These are phyloP conservation scores for Penicillium vulpinum DNA, from an alignment of 2,329 filamentous ascomycete species.

Conservation along the genomic window DNA sequence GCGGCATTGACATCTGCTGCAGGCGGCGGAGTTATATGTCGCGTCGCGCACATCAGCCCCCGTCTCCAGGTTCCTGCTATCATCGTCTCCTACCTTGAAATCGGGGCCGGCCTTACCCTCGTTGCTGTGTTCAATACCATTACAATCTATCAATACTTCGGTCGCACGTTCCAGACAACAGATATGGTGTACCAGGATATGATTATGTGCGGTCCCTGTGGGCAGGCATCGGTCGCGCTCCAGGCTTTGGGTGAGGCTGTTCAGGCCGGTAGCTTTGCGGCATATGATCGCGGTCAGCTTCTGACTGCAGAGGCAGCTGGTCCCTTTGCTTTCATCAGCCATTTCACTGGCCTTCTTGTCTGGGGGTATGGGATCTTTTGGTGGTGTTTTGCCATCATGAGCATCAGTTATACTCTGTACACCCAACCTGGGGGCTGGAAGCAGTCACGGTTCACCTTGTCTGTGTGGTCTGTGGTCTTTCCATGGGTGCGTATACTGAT, in stretches of 20 bases:
- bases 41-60: conserved; percentile 25
- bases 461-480: conserved; percentile 42
- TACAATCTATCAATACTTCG: conserved; percentile 36
- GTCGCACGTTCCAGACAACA: conserved; percentile 21
- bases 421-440: conserved; percentile 22
- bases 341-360: conserved; percentile 40
- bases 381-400: conserved; percentile 44
- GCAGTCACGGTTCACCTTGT: conserved; percentile 30
- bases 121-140: conserved; percentile 35
- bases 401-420: conserved; percentile 32
- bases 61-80: conserved; percentile 41
- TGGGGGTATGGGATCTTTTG: conserved; percentile 47
- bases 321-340: conserved; percentile 35
- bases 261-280: conserved; percentile 30
- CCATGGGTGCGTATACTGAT: conserved; percentile 36
- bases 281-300: conserved; percentile 35
- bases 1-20: conserved; percentile 44
- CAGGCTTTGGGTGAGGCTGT: conserved; percentile 41
- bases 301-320: conserved; percentile 35
- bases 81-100: conserved; percentile 44
- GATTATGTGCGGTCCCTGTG: conserved; percentile 45
- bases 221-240: conserved; percentile 43
- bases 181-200: conserved; percentile 40
- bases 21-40: conserved; percentile 40
- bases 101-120: conserved; percentile 37